Evolutionary conservation across 345 rosid genomes (phyloP).

Genomic region (Lepidium sativum): DNA sequence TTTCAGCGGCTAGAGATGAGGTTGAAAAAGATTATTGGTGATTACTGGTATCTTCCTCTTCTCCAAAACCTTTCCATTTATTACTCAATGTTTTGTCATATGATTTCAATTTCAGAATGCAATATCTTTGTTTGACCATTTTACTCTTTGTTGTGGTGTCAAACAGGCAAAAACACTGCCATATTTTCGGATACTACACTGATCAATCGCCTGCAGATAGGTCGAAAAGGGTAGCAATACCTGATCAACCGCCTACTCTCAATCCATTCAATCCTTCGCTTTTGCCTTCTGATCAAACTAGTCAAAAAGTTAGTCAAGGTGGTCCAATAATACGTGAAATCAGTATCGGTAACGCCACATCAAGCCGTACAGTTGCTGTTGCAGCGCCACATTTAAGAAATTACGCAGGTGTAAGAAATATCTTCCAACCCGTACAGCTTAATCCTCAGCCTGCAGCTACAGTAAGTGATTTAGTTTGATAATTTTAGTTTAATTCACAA

Average conservation of each 20-base stretch:
- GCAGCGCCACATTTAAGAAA: conserved; percentile 26
- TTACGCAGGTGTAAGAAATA: not conserved
- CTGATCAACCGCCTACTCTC: conserved; percentile 21
- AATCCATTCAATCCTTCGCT: not conserved
- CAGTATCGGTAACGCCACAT: conserved; percentile 1
- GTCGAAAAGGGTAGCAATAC: conserved; percentile 14
- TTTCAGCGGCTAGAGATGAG: conserved; percentile 61
- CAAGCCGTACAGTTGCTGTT: not conserved
- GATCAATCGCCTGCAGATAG: conserved; percentile 12
- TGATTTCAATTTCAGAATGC: not conserved
- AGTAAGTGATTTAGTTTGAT: conserved; percentile 12
- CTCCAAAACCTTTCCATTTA: not conserved
- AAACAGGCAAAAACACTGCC: conserved; percentile 51
- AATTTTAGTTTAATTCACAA: not conserved
- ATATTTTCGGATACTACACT: conserved; percentile 42
- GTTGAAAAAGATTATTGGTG: conserved; percentile 55
- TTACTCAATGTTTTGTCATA: not conserved
- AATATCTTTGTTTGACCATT: not conserved
- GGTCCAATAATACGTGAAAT: conserved; percentile 22
- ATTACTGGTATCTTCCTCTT: conserved; percentile 61
- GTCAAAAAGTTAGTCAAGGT: not conserved
- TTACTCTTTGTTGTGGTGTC: conserved; percentile 16
- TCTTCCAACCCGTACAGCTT: conserved; percentile 14
- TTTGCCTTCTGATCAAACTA: not conserved
- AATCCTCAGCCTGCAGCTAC: not conserved